Evolutionary conservation across 106 monocot genomes (phyloP).

Genomic region (Cymbidium sinense): DNA sequence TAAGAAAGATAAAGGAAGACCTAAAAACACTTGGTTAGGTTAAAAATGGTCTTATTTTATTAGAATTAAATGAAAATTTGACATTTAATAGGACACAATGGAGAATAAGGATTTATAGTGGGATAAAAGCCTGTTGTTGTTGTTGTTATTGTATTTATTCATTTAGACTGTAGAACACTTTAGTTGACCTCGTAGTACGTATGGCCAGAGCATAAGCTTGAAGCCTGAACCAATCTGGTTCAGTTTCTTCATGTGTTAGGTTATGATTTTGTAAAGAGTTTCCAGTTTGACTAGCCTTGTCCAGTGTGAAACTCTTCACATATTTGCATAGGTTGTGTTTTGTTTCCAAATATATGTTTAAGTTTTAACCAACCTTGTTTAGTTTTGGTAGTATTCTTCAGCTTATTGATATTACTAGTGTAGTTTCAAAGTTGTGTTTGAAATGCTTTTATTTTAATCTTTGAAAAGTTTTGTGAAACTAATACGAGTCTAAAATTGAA

Average conservation of each 20-base stretch:
- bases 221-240: not conserved
- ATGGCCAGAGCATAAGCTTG: not conserved
- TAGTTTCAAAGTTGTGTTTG: not conserved
- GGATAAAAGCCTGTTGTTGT: too few relatives aligned
- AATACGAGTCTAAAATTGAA: not conserved
- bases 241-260: not conserved
- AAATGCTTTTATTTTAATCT: not conserved
- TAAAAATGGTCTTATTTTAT: too few relatives aligned
- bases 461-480: not conserved
- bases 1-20: too few relatives aligned
- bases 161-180: not conserved
- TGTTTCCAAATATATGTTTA: not conserved
- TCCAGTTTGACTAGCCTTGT: not conserved
- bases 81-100: too few relatives aligned
- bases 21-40: too few relatives aligned
- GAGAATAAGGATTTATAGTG: too few relatives aligned
- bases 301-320: not conserved
- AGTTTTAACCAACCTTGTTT: not conserved
- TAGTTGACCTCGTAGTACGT: not conserved
- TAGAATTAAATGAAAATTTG: too few relatives aligned
- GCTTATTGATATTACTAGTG: not conserved
- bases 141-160: too few relatives aligned
- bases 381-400: not conserved
- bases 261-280: not conserved
- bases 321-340: not conserved